These are phyloP conservation scores for Fusarium scirpi DNA, from an alignment of 2,329 filamentous ascomycete species.

Conservation along the genomic window DNA sequence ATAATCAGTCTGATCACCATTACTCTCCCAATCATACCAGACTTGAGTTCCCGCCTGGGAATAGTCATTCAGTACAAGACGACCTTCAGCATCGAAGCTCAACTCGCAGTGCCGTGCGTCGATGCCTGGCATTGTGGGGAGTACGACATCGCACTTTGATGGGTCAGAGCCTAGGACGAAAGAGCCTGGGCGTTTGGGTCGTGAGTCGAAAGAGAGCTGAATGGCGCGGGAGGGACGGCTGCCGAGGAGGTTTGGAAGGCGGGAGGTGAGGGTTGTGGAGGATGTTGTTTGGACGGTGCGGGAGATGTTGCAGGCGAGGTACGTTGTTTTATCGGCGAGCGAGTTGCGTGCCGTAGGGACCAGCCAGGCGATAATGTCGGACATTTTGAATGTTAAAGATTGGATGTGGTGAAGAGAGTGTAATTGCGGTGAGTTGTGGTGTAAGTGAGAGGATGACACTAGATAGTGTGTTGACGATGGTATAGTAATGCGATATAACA, in stretches of 20 bases:
- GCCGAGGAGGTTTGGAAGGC: slow-evolving; percentile 45
- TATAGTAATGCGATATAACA: neutral
- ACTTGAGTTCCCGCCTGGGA: slow-evolving; percentile 55
- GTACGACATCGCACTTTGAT: slow-evolving; percentile 52
- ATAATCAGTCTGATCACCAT: slow-evolving; percentile 52
- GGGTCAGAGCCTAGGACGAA: slow-evolving; percentile 57
- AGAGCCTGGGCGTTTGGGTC: slow-evolving; percentile 51
- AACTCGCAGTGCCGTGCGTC: slow-evolving; percentile 54
- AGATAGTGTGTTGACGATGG: neutral
- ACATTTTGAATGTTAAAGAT: slow-evolving; percentile 25
- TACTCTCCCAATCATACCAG: slow-evolving; percentile 58
- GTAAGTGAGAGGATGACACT: slow-evolving; percentile 19
- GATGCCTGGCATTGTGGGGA: slow-evolving; percentile 52
- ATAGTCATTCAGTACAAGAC: slow-evolving; percentile 55
- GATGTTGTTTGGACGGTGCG: slow-evolving; percentile 45
- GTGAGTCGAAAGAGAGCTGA: slow-evolving; percentile 52
- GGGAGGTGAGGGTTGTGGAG: slow-evolving; percentile 46
- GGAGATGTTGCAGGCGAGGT: slow-evolving; percentile 50
- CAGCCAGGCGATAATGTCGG: slow-evolving; percentile 56
- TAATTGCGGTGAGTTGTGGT: neutral
- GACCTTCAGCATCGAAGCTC: slow-evolving; percentile 54
- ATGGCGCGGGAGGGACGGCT: slow-evolving; percentile 49
- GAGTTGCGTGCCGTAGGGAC: slow-evolving; percentile 53
- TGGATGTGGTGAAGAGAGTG: slow-evolving; percentile 14
- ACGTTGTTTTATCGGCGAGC: slow-evolving; percentile 50